Evolutionary conservation across 83 land plant genomes (phyloP).

Genomic region (Picea abies): DNA sequence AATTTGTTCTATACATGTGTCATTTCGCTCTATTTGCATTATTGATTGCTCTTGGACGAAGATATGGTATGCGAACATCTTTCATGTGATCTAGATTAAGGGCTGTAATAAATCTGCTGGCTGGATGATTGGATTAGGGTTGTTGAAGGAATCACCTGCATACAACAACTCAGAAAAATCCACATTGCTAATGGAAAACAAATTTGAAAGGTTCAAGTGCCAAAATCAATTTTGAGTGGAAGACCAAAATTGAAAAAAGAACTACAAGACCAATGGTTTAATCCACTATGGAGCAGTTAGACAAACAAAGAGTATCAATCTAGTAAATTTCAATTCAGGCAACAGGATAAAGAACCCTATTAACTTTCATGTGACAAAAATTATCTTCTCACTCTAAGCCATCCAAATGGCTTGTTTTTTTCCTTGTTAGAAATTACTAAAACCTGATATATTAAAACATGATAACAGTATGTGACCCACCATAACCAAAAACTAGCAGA

Average conservation of each 20-base stretch:
- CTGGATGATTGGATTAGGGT: too few species aligned
- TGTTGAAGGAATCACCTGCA: too few species aligned
- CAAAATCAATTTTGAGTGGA: not conserved
- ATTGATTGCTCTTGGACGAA: too few species aligned
- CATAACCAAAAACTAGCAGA: not conserved
- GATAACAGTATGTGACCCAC: not conserved
- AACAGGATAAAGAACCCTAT: not conserved
- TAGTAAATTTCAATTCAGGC: not conserved
- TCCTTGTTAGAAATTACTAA: not conserved
- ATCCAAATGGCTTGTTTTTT: not conserved
- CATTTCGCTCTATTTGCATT: too few species aligned
- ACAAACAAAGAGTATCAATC: not conserved
- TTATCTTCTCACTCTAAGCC: not conserved
- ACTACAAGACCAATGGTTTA: not conserved
- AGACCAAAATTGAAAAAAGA: not conserved
- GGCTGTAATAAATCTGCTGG: too few species aligned
- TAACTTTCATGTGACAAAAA: not conserved
- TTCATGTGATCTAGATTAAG: too few species aligned
- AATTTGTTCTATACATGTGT: too few species aligned
- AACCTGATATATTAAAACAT: not conserved
- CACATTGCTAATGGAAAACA: too few species aligned
- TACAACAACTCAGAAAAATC: too few species aligned
- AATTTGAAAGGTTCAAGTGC: not conserved
- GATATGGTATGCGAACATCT: too few species aligned
- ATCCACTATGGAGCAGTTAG: not conserved